Evolutionary conservation across 352 stramenopile species (phyloP).

Genomic region (Blastocystis hominis): DNA sequence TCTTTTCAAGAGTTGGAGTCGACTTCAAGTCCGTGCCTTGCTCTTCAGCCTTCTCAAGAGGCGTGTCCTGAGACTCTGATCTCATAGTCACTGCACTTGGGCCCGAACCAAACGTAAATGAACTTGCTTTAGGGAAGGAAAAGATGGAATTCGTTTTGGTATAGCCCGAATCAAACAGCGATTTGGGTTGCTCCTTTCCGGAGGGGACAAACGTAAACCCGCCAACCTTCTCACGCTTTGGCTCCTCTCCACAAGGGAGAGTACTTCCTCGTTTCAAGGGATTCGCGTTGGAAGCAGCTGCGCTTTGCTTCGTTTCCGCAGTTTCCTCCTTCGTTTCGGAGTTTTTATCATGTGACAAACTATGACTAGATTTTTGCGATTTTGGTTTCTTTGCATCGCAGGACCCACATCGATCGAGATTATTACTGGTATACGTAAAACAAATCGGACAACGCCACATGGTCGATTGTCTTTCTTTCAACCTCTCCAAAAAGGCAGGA

Average conservation of each 20-base stretch:
- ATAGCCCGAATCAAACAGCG: not conserved
- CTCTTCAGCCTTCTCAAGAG: not conserved
- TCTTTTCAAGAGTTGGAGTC: not conserved
- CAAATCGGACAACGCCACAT: slow-evolving; percentile 8
- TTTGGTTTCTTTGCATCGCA: slow-evolving; percentile 27
- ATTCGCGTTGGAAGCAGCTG: not conserved
- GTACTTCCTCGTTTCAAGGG: not conserved
- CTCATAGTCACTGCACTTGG: not conserved
- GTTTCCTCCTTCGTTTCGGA: not conserved
- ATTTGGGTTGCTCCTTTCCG: not conserved
- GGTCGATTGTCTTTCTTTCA: not conserved
- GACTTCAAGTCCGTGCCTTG: not conserved
- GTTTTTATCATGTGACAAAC: not conserved
- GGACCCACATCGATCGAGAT: not conserved
- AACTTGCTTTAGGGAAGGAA: not conserved
- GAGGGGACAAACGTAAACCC: not conserved
- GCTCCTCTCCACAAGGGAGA: not conserved
- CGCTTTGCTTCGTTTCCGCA: not conserved
- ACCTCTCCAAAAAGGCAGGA: not conserved
- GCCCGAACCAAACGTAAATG: not conserved
- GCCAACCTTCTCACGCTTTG: not conserved
- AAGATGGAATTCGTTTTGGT: not conserved
- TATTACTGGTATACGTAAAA: slow-evolving; percentile 10
- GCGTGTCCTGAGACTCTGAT: not conserved
- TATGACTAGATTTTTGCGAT: not conserved